phyloP scores from a whole-genome alignment of 129 eudicot genomes.

The Solidago caesia region DNA sequence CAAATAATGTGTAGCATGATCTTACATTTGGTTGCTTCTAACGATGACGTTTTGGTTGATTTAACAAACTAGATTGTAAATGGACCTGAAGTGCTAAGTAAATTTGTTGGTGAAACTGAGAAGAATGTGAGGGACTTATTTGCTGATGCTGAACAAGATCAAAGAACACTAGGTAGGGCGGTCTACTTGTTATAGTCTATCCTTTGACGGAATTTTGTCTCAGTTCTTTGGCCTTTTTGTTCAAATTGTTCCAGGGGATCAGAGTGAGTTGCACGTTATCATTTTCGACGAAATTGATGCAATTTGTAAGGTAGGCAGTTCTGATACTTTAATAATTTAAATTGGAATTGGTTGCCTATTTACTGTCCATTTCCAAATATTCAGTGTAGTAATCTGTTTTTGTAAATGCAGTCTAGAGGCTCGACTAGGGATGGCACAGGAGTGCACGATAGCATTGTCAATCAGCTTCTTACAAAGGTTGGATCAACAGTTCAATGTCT shows the following conservation, averaged over 20 bases:
- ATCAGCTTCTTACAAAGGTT: conserved; percentile 99
- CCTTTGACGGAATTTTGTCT: not conserved
- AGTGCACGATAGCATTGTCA: conserved; percentile 98
- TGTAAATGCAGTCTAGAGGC: conserved; percentile 83
- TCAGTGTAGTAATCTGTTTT: not conserved
- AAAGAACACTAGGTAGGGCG: conserved; percentile 71
- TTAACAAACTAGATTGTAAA: conserved; percentile 72
- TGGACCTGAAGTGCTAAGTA: conserved; percentile 98
- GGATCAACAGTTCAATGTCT: conserved; percentile 27
- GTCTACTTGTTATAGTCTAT: conserved; percentile 21
- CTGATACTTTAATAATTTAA: not conserved
- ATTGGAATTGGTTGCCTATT: conserved; percentile 13
- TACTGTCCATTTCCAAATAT: conserved; percentile 4
- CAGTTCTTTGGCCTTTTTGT: not conserved
- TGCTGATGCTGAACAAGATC: conserved; percentile 99
- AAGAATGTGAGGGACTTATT: conserved; percentile 94
- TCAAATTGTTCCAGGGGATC: conserved; percentile 67
- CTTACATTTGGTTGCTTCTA: conserved; percentile 15
- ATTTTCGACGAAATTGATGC: conserved; percentile 99
- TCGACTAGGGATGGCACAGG: conserved; percentile 99
- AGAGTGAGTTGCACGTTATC: conserved; percentile 96
- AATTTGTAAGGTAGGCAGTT: conserved; percentile 75
- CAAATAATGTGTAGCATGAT: conserved; percentile 4
- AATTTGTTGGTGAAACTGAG: conserved; percentile 99
- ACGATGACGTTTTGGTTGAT: conserved; percentile 18